Conservation (phyloP, 257 asterid species). For the Gentiana macrophylla region DNA sequence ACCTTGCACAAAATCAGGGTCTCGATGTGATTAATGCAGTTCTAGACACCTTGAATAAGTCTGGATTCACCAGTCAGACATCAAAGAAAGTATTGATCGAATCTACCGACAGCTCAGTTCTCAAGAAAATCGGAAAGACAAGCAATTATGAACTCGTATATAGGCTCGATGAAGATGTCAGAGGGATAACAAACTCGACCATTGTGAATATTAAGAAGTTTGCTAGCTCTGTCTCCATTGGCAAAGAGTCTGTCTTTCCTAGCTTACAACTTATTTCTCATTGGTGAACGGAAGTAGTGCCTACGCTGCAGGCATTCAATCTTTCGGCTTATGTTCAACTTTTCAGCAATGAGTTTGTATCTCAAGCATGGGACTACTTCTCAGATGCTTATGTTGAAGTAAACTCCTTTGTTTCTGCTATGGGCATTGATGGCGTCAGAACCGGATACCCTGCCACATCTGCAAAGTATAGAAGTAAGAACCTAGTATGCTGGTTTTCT, state of each 20-base stretch:
- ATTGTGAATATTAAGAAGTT: conserved; percentile 46
- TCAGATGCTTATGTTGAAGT: conserved; percentile 69
- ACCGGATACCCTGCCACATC: conserved; percentile 75
- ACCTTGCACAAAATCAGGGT: conserved; percentile 61
- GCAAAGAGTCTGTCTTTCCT: conserved; percentile 49
- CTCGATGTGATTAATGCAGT: conserved; percentile 56
- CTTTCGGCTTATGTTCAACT: conserved; percentile 48
- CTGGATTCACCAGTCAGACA: conserved; percentile 43
- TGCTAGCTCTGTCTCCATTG: conserved; percentile 53
- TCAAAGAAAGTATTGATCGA: conserved; percentile 47
- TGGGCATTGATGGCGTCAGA: conserved; percentile 41
- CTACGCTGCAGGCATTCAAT: conserved; percentile 37
- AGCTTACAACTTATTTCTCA: conserved; percentile 14
- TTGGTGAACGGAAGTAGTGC: conserved; percentile 36
- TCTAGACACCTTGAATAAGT: conserved; percentile 34
- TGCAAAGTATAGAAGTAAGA: conserved; percentile 66
- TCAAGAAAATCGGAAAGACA: conserved; percentile 29
- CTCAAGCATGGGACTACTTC: conserved; percentile 89
- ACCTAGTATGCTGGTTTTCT: neutral
- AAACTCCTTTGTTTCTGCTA: conserved; percentile 18
- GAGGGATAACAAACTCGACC: conserved; percentile 54
- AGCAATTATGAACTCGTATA: conserved; percentile 59
- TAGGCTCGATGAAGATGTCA: conserved; percentile 34
- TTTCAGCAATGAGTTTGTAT: conserved; percentile 61
- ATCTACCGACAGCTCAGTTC: conserved; percentile 62